Base-by-base conservation (phyloP, 108 stramenopile species). In the Epithemia pelagica region DNA sequence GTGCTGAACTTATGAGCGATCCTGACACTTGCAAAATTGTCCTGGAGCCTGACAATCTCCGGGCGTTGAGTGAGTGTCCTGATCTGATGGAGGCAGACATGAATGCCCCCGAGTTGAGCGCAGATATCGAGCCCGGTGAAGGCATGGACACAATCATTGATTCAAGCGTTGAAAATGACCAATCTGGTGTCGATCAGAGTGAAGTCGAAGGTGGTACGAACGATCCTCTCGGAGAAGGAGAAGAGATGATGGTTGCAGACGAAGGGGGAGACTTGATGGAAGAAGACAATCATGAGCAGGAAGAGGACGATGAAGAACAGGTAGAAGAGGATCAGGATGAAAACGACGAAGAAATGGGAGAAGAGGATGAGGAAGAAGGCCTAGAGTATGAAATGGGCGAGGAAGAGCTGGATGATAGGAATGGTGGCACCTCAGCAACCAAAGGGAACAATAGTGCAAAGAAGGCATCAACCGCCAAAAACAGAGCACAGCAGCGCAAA, bases 1-100 rank as follows among this genome's bases (percentile, higher is more conserved):
- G 78, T 53, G 78, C 69, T 19, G 76, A 77, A 37, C 63, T 83
- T 21, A 78, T 82, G 80, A 59, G 52, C 23, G 76, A 83, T 58
- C 82, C 82, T 20, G 82, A 83, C 28, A 83, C 82, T 0, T 77
- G 79, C 76, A 66, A 58, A 18, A 68, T 83, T n/a, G 27, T 83
- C 32, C 63, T 62, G 7, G 82, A 83, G 66, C 78, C 78, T 30
- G 82, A 83, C 52, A 83, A 83, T 63, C 74, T 83, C 1, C 65
- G 82, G 8, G 82, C 82, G 1, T 58, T 82, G 10, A 78, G 78
- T 21, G 82, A 83, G 55, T 64, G 69, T 27, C 78, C 82, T 21
- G 32, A 64, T 29, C 54, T 77, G 32, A 79, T 83, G 22, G 78
- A 83, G 37, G 55, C 59, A 0, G 82, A 83, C 63, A 79, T 83